Evolutionary conservation across 345 rosid genomes (phyloP).

Genomic region (Dovyalis caffra): DNA sequence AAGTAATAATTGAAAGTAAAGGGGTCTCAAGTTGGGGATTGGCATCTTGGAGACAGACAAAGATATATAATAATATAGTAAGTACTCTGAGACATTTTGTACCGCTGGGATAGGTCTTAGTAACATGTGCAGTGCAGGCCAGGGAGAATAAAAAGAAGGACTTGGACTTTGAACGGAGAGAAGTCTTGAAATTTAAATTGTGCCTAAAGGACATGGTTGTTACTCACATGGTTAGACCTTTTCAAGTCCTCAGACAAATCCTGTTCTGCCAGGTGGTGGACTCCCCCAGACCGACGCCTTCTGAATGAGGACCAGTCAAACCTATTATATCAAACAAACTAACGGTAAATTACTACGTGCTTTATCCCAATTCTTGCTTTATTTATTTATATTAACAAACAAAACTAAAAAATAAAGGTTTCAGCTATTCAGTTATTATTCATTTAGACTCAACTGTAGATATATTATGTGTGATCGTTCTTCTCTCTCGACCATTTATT

Average conservation of each 20-base stretch:
- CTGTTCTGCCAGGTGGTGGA: slow-evolving; percentile 32
- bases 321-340: neutral
- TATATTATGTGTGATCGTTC: no score
- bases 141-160: slow-evolving; percentile 8
- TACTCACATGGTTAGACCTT: slow-evolving; percentile 49
- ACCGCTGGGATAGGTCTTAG: neutral
- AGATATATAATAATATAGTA: neutral
- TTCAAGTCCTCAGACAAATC: slow-evolving; percentile 20
- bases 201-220: slow-evolving; percentile 45
- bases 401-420: no score
- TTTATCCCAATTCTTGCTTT: no score
- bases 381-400: no score
- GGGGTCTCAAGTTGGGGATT: neutral
- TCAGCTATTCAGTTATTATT: no score
- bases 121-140: neutral
- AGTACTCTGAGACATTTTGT: neutral
- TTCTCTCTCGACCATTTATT: no score
- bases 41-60: slow-evolving; percentile 1
- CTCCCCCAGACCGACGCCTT: slow-evolving; percentile 24
- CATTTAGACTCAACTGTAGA: no score
- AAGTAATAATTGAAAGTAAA: neutral
- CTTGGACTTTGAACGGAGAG: neutral
- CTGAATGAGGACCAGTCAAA: slow-evolving; percentile 33
- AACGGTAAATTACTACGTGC: no score
- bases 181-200: slow-evolving; percentile 12